A percentile compares a stretch with the other conserved stretches of the same genome.
Conservation (phyloP, 2,329 filamentous ascomycete genomes). For the Ophiognomonia clavigignenti-juglandacearum region DNA sequence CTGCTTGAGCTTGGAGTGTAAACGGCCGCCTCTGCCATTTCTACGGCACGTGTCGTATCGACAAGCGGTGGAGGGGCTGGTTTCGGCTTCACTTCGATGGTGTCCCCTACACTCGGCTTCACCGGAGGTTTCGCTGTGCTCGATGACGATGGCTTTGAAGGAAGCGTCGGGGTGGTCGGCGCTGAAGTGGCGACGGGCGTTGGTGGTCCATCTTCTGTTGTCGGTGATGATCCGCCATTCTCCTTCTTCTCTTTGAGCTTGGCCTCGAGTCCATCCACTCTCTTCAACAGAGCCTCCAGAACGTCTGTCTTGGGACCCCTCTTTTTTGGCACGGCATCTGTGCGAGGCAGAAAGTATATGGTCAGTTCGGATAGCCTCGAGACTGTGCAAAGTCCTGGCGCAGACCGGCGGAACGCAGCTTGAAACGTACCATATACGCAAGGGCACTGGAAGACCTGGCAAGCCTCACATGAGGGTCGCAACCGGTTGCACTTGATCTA, state of each 20-base stretch:
- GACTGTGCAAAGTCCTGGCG: too few species aligned
- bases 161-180: neutral
- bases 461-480: slow-evolving; percentile 80
- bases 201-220: slow-evolving; percentile 22
- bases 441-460: slow-evolving; percentile 81
- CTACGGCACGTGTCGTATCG: slow-evolving; percentile 30
- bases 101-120: slow-evolving; percentile 20
- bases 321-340: slow-evolving; percentile 86
- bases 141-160: slow-evolving; percentile 17
- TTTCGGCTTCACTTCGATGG: slow-evolving; percentile 34
- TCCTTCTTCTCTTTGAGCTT: slow-evolving; percentile 62
- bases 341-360: neutral
- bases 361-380: too few species aligned
- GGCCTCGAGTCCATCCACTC: slow-evolving; percentile 80
- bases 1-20: slow-evolving; percentile 38
- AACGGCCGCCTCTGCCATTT: slow-evolving; percentile 32
- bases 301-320: slow-evolving; percentile 87
- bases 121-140: slow-evolving; percentile 3
- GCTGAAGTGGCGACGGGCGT: slow-evolving; percentile 20
- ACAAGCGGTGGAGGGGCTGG: slow-evolving; percentile 37
- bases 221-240: slow-evolving; percentile 23
- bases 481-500: slow-evolving; percentile 91
- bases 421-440: slow-evolving; percentile 75
- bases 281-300: slow-evolving; percentile 75
- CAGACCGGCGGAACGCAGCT: too few species aligned